phyloP scores from a whole-genome alignment of 148 eudicot genomes.

The Arctostaphylos glauca region DNA sequence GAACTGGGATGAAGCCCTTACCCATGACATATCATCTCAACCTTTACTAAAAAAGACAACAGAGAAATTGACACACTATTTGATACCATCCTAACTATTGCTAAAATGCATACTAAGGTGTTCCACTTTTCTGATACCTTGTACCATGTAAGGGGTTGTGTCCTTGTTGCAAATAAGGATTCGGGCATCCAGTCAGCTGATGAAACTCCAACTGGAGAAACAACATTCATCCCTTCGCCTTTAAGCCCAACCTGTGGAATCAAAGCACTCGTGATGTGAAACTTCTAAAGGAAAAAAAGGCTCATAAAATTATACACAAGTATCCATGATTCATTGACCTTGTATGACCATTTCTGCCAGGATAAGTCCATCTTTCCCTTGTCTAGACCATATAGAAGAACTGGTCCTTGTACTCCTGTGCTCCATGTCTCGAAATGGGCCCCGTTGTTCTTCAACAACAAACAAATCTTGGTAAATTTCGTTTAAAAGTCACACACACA shows the following conservation, averaged over 20 bases:
- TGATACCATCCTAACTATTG: neutral
- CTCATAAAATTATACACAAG: neutral
- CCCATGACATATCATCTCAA: neutral
- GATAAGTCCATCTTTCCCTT: conserved; percentile 47
- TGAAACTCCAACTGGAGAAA: conserved; percentile 51
- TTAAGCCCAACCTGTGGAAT: conserved; percentile 68
- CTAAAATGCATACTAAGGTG: neutral
- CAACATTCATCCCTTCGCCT: conserved; percentile 75
- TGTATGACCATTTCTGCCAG: conserved; percentile 62
- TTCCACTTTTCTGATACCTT: conserved; percentile 49
- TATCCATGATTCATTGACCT: conserved; percentile 29
- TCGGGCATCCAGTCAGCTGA: conserved; percentile 61
- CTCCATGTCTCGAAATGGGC: conserved; percentile 52
- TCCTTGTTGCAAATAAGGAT: conserved; percentile 41
- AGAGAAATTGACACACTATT: neutral
- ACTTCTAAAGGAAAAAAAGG: neutral
- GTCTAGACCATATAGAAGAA: conserved; percentile 49
- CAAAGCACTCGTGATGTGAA: conserved; percentile 3
- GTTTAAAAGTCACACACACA: neutral
- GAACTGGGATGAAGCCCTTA: neutral
- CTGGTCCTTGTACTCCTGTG: conserved; percentile 61
- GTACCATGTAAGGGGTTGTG: conserved; percentile 79
- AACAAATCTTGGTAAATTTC: neutral
- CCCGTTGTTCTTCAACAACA: conserved; percentile 57
- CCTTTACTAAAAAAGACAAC: neutral